These are phyloP conservation scores for Rhytidhysteron rufulum DNA, from an alignment of 2,329 filamentous ascomycete genomes.

Conservation along the genomic window DNA sequence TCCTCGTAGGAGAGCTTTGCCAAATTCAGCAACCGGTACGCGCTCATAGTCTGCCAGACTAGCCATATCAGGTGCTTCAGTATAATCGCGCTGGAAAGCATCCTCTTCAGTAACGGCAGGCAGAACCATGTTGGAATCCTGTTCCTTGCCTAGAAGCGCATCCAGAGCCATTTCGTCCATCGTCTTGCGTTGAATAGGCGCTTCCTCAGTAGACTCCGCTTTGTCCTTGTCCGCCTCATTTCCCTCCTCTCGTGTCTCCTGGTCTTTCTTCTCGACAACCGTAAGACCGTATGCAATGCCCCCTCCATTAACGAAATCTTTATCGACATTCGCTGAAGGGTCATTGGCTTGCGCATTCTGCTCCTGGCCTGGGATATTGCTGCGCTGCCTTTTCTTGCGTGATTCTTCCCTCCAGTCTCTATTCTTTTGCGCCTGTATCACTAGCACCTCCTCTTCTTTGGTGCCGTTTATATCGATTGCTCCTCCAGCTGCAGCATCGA, in stretches of 20 bases:
- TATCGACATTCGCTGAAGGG: slow-evolving; percentile 32
- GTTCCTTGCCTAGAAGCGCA: slow-evolving; percentile 40
- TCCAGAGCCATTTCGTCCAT: slow-evolving; percentile 54
- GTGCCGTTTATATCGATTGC: slow-evolving; percentile 38
- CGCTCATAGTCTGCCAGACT: slow-evolving; percentile 81
- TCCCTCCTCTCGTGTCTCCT: slow-evolving; percentile 15
- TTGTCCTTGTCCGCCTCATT: slow-evolving; percentile 19
- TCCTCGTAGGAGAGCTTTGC: slow-evolving; percentile 79
- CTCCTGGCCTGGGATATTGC: slow-evolving; percentile 54
- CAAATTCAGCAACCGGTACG: slow-evolving; percentile 92
- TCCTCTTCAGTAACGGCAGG: slow-evolving; percentile 54
- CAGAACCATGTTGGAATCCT: slow-evolving; percentile 36
- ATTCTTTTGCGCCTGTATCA: slow-evolving; percentile 59
- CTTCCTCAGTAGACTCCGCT: slow-evolving; percentile 13
- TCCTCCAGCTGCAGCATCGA: slow-evolving; percentile 50
- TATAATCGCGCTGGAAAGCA: slow-evolving; percentile 67
- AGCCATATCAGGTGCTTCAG: slow-evolving; percentile 68
- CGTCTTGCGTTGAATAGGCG: slow-evolving; percentile 25
- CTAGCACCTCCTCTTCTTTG: slow-evolving; percentile 43
- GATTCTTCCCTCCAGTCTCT: slow-evolving; percentile 59
- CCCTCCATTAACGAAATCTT: slow-evolving; percentile 38
- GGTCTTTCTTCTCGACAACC: slow-evolving; percentile 36
- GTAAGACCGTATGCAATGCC: slow-evolving; percentile 52
- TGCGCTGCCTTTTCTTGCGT: slow-evolving; percentile 49
- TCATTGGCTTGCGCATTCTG: slow-evolving; percentile 34